Base-by-base conservation (phyloP, 2,329 filamentous ascomycete species). In the Pseudogymnoascus sp. region DNA sequence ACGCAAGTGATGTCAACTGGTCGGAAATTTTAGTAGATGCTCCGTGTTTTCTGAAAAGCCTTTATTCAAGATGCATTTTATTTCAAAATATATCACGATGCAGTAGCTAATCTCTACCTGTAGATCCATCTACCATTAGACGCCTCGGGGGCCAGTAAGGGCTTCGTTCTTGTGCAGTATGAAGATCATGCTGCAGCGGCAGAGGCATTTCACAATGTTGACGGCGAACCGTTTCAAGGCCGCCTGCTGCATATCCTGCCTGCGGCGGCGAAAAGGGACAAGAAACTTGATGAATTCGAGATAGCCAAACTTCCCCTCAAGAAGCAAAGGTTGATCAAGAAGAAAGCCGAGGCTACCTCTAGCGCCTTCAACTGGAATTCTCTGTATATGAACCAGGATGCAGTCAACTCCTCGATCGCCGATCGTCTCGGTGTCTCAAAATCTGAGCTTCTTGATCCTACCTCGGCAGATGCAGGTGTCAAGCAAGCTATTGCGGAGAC, bases 1-100 rank as follows among this genome's bases (percentile, higher is more conserved):
- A 73, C 79, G 91, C 90, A 91, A 82, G 81, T 97, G 93, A 96
- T 93, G 90, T 86, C 82, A 91, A 83, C 86, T 87, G 88, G 88
- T 88, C 92, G 88, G 91, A 84, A 89, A 95, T 96, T 96, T 96
- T 99, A 97, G 95, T 99, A 99, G 93, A 97, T 96, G 90, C 91
- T 89, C 93, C 87, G 91, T 88, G 78, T 82, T 80, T 84, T 87
- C 91, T 95, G 79, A 78, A 75, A 68, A 75, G 73, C 70, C 29
- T 65, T 63, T 68, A 65, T 62, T 67, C 44, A 63, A 40, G 33
- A 60, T 62, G 19, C 60, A 68, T 65, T 70, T 60, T 26, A 40
- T 46, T 26, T 62, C 13, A 26, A 23, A 50, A 10, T 35, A 37
- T 44, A 64, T 23, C 60, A 29, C 9, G 19, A 60, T 23, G 26